Percentiles rank a stretch among this genome's conserved stretches.
Evolutionary conservation across 2,329 filamentous ascomycete genomes (phyloP).

Genomic region (Fusarium sublunatum): DNA sequence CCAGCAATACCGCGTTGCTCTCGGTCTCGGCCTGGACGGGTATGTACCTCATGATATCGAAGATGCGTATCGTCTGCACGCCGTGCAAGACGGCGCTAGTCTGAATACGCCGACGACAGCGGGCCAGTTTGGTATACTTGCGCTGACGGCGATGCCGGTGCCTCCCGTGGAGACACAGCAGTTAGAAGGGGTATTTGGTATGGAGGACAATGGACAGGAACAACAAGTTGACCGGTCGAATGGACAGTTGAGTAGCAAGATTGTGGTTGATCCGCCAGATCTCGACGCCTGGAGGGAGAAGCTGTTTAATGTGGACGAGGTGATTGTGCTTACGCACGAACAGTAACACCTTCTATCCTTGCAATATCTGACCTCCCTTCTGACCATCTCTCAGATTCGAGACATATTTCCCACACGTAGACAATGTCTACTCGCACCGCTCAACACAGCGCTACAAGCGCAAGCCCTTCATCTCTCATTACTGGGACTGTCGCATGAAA

Average conservation of each 20-base stretch:
- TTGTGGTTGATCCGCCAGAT: slow-evolving; percentile 74
- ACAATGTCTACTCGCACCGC: slow-evolving; percentile 86
- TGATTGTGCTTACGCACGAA: slow-evolving; percentile 77
- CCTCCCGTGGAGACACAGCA: slow-evolving; percentile 24
- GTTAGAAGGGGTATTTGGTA: slow-evolving; percentile 12
- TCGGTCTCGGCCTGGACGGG: slow-evolving; percentile 31
- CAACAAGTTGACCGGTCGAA: slow-evolving; percentile 50
- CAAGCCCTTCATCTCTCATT: slow-evolving; percentile 84
- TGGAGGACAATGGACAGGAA: not conserved
- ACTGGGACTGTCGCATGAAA: slow-evolving; percentile 87
- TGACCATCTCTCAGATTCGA: slow-evolving; percentile 67
- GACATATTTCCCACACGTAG: slow-evolving; percentile 84
- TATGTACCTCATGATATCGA: slow-evolving; percentile 33
- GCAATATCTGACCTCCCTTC: not conserved
- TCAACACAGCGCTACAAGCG: slow-evolving; percentile 85
- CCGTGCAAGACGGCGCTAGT: slow-evolving; percentile 8
- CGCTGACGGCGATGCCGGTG: slow-evolving; percentile 45
- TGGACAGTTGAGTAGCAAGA: slow-evolving; percentile 65
- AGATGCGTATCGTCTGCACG: slow-evolving; percentile 32
- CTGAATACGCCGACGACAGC: slow-evolving; percentile 5
- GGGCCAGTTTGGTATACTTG: slow-evolving; percentile 61
- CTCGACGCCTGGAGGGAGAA: slow-evolving; percentile 76
- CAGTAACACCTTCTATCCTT: slow-evolving; percentile 61
- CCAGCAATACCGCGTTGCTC: slow-evolving; percentile 19
- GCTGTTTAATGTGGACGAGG: slow-evolving; percentile 80